A percentile compares a stretch with the other conserved stretches of the same genome.
These are phyloP conservation scores for Lactifluus subvellereus DNA, from an alignment of 768 basidiomycete genomes.

Conservation along the genomic window DNA sequence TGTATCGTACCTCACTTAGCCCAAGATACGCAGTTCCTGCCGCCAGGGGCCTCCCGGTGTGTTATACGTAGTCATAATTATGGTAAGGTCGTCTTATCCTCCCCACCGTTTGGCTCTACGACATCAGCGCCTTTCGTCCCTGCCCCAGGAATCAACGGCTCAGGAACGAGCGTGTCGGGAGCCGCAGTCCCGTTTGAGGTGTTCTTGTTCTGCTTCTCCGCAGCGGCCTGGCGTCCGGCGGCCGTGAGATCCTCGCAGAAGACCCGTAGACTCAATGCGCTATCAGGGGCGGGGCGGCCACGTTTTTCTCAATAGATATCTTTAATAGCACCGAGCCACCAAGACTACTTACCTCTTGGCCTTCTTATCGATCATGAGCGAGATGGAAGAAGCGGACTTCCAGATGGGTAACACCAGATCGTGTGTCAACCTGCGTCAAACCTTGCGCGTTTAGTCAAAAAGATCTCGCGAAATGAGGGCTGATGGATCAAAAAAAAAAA, in stretches of 20 bases:
- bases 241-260: slow-evolving; percentile 75
- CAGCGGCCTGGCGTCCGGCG: slow-evolving; percentile 36
- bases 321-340: too few species aligned
- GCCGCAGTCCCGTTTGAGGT: not conserved
- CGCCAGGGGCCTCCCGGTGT: not conserved
- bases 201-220: slow-evolving; percentile 27
- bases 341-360: slow-evolving; percentile 69
- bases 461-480: not conserved
- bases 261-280: slow-evolving; percentile 80
- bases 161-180: slow-evolving; percentile 1
- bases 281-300: slow-evolving; percentile 29
- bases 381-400: slow-evolving; percentile 85
- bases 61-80: too few species aligned
- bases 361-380: slow-evolving; percentile 94
- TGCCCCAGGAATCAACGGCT: not conserved
- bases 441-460: not conserved
- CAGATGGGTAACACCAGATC: slow-evolving; percentile 90
- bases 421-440: slow-evolving; percentile 51
- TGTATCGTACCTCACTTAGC: not conserved
- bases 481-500: not conserved
- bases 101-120: not conserved
- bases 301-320: not conserved
- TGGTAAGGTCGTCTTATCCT: not conserved
- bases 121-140: not conserved
- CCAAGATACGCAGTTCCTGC: not conserved